phyloP scores from a whole-genome alignment of 1,139 yeast genomes.

The Magnusiomyces fungicola region DNA sequence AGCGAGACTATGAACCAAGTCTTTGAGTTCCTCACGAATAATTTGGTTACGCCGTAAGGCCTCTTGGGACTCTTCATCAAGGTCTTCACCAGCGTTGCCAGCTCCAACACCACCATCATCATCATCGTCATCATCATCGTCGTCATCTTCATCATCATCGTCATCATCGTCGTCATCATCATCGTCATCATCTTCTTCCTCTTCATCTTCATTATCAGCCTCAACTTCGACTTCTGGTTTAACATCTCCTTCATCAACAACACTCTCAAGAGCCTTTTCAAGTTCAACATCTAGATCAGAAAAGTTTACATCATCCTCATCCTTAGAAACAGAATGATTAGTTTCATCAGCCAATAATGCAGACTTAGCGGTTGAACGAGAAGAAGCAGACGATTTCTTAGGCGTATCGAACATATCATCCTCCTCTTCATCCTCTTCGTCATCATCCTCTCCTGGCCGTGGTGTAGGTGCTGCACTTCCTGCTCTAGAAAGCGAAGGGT shows the following conservation, averaged over 20 bases:
- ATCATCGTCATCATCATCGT: slow-evolving; percentile 10
- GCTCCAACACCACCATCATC: slow-evolving; percentile 29
- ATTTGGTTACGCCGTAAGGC: slow-evolving; percentile 64
- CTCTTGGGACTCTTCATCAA: slow-evolving; percentile 36
- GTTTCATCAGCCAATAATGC: no score
- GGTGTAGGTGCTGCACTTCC: slow-evolving; percentile 11
- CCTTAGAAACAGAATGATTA: slow-evolving; percentile 5
- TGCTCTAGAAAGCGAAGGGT: slow-evolving; percentile 1
- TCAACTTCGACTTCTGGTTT: neutral
- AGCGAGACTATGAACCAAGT: slow-evolving; percentile 70
- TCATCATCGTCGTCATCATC: slow-evolving; percentile 15
- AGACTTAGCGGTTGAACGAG: neutral
- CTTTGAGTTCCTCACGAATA: slow-evolving; percentile 77
- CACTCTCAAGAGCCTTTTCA: slow-evolving; percentile 1
- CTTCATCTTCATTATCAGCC: slow-evolving; percentile 3
- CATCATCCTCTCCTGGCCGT: slow-evolving; percentile 18
- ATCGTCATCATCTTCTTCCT: slow-evolving; percentile 1
- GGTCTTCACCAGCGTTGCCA: slow-evolving; percentile 37
- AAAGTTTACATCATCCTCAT: slow-evolving; percentile 4
- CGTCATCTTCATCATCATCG: slow-evolving; percentile 7
- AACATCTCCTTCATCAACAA: neutral
- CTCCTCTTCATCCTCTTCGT: slow-evolving; percentile 28
- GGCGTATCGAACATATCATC: slow-evolving; percentile 21
- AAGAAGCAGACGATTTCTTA: neutral
- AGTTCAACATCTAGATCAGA: neutral